Base-by-base conservation (phyloP, 1,284 basidiomycete genomes). In the Coriolopsis trogii region DNA sequence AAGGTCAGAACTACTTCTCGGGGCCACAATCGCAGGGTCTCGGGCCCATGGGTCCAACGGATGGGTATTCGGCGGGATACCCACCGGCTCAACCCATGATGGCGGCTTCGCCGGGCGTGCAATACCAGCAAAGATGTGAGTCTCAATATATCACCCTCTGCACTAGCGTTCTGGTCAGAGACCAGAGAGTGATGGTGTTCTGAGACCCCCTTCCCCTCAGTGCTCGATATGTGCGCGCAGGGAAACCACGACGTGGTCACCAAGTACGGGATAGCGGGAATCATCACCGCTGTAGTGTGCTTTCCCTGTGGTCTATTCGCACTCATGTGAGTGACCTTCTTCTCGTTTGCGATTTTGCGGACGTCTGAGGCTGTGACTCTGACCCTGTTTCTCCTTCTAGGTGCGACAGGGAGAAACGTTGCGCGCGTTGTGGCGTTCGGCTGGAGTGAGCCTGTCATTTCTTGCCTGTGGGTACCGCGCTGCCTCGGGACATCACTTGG, bases 271-370 rank as follows among this genome's bases (percentile, higher is more conserved):
- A 40, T 60, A 2, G 58, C 55, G 12, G 64, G 64, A 10, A 64
- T 66, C 55, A 64, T 66, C 56, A 56, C 49, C 16, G 60, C 63
- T 15, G 44, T 66, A 13, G 41, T 65, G 4, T 56, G 60, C 30
- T 66, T 66, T 55, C 64, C 64, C 9, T 59, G 64, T 31, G 64
- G 64, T 36, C 53, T 66, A 25, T 56, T 66, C 29, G 62, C 59
- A 52, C 59, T 66, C 37, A 61, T 63, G 64, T 66, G 57, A 55
- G 64, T 62, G 8, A 13, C 20, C 33, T n/a, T 48, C 10, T 16
- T 21, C n/a, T 15, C 31, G 18, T 9, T 23, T 7, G 33, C 33
- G 8, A 3, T 18, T n/a, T 34, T n/a, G n/a, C 20, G 3, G 9
- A 34, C 33, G n/a, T 4, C 20, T n/a, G n/a, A n/a, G n/a, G 33